Percentiles rank a stretch among this genome's conserved stretches.
Conservation (phyloP, 2,329 filamentous ascomycete genomes). For the Neofusicoccum parvum region DNA sequence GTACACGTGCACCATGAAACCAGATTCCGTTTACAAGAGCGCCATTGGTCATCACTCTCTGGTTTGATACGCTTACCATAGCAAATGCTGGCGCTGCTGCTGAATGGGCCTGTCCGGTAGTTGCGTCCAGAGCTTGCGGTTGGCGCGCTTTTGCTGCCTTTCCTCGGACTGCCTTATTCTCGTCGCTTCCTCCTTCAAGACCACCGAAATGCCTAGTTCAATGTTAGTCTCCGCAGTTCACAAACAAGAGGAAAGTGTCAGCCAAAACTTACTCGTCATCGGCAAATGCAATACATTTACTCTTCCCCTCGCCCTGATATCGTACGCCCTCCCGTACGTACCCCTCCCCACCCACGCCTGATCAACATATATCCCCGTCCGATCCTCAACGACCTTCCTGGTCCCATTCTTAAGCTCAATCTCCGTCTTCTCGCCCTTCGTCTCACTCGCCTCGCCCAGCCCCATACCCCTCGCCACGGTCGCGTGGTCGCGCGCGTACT, state of each 20-base stretch:
- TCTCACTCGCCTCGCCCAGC: conserved; percentile 47
- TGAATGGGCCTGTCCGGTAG: conserved; percentile 83
- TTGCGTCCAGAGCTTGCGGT: conserved; percentile 81
- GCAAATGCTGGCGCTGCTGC: conserved; percentile 85
- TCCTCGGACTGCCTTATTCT: conserved; percentile 79
- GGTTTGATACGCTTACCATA: conserved; percentile 64
- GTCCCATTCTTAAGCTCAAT: conserved; percentile 77
- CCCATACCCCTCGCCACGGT: conserved; percentile 85
- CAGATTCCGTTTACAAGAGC: background rate
- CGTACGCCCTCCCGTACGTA: conserved; percentile 57
- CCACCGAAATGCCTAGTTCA: conserved; percentile 67
- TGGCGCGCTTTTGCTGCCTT: conserved; percentile 71
- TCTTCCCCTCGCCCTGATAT: conserved; percentile 76
- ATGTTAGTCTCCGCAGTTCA: conserved; percentile 18
- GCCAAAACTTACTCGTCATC: conserved; percentile 66
- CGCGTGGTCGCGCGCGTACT: conserved; percentile 79
- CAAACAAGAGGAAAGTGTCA: background rate
- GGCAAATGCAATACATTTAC: conserved; percentile 70
- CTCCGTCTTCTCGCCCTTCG: conserved; percentile 48
- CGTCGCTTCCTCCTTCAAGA: conserved; percentile 93
- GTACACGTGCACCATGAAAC: background rate
- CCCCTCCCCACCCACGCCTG: conserved; percentile 91
- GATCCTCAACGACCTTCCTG: conserved; percentile 70
- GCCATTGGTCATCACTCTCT: background rate
- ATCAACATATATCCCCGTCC: conserved; percentile 83